phyloP scores from a whole-genome alignment of 495 filamentous ascomycete species.

The Evernia prunastri region DNA sequence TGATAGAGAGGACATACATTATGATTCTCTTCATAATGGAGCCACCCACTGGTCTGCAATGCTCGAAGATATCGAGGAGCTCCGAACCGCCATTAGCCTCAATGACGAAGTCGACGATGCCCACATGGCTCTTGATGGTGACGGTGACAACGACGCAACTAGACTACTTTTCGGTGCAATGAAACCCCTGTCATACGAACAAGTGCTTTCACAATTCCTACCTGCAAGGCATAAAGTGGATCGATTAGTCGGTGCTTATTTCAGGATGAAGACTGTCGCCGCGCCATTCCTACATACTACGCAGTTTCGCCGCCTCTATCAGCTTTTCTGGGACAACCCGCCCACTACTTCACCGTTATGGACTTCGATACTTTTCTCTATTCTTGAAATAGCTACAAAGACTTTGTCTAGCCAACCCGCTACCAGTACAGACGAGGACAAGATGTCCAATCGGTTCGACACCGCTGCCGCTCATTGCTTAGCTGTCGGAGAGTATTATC shows the following conservation, averaged over 20 bases:
- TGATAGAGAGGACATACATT: no score
- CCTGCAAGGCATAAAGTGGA: neutral
- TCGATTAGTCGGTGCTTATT: neutral
- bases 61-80: conserved; percentile 31
- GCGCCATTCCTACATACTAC: conserved; percentile 21
- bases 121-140: neutral
- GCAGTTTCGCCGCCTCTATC: conserved; percentile 26
- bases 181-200: neutral
- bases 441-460: conserved; percentile 24
- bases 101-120: conserved; percentile 22
- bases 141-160: neutral
- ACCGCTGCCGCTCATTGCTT: conserved; percentile 34
- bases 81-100: conserved; percentile 27
- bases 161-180: neutral
- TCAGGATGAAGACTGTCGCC: neutral
- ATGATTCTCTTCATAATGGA: no score
- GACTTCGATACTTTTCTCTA: conserved; percentile 33
- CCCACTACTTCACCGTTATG: conserved; percentile 25
- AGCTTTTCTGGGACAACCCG: conserved; percentile 33
- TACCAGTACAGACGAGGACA: neutral
- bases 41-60: conserved; percentile 31
- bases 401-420: no score
- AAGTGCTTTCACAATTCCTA: neutral
- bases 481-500: conserved; percentile 33
- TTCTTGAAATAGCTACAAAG: conserved; percentile 26